Percentiles rank a stretch among this genome's conserved stretches.
Evolutionary conservation across 1,139 yeast genomes (phyloP).

Genomic region (Geotrichum carabidarum): DNA sequence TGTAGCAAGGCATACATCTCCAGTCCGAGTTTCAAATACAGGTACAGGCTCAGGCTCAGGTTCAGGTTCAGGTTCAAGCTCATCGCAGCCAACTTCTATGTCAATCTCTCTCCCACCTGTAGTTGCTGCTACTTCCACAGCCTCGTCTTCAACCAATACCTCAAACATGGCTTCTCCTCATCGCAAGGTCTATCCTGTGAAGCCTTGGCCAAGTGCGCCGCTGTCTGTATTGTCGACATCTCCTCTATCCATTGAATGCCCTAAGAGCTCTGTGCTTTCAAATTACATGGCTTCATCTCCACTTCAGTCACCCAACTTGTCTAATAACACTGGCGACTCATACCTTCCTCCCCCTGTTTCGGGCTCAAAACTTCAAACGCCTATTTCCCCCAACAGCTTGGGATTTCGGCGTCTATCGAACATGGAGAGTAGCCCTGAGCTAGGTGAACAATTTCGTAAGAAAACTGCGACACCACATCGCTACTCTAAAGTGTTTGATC

Average conservation of each 20-base stretch:
- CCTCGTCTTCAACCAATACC: conserved; percentile 22
- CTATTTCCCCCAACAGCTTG: conserved; percentile 15
- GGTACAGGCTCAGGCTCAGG: conserved; percentile 7
- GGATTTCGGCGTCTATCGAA: conserved; percentile 26
- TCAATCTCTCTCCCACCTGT: conserved; percentile 22
- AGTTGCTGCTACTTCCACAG: conserved; percentile 15
- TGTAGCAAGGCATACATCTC: conserved; percentile 15
- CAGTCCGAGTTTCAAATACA: conserved; percentile 3
- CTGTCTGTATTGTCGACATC: conserved; percentile 17
- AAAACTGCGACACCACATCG: conserved; percentile 30
- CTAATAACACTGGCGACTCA: conserved; percentile 4
- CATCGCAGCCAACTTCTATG: conserved; percentile 18
- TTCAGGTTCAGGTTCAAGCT: not conserved
- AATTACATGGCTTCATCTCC: conserved; percentile 11
- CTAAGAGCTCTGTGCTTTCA: not conserved
- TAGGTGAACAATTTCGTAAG: conserved; percentile 27
- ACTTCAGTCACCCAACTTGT: conserved; percentile 1
- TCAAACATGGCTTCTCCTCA: conserved; percentile 18
- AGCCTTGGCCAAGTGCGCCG: conserved; percentile 15
- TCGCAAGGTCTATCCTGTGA: conserved; percentile 13
- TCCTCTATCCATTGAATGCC: conserved; percentile 15
- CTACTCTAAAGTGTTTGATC: conserved; percentile 40
- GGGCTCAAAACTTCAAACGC: conserved; percentile 9
- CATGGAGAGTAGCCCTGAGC: conserved; percentile 32
- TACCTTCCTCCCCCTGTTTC: conserved; percentile 17